Percentiles rank a stretch among this genome's conserved stretches.
These are phyloP conservation scores for Coemansia sp. DNA, from an alignment of 192 early-diverging fungal species.

Conservation along the genomic window DNA sequence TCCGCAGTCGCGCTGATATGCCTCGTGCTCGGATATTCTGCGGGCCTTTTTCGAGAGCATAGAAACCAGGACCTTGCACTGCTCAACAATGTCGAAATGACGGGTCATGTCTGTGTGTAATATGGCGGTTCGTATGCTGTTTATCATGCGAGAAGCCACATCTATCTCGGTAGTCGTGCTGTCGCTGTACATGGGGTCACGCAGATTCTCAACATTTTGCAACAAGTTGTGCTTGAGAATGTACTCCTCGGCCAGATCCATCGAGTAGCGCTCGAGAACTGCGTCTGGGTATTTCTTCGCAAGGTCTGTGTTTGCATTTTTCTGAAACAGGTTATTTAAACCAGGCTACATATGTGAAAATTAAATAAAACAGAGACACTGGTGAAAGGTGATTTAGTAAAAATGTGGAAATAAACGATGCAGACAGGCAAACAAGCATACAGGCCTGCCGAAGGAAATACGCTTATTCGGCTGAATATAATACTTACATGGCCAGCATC, in stretches of 20 bases:
- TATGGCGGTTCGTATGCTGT: slow-evolving; percentile 63
- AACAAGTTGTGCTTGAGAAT: slow-evolving; percentile 75
- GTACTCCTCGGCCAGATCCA: slow-evolving; percentile 73
- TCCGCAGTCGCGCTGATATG: slow-evolving; percentile 20
- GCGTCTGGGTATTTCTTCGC: slow-evolving; percentile 79
- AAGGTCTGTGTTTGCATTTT: slow-evolving; percentile 79
- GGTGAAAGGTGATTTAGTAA: neutral
- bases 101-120: slow-evolving; percentile 90
- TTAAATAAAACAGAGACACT: neutral
- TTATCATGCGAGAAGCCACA: slow-evolving; percentile 49
- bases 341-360: slow-evolving; percentile 67
- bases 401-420: neutral
- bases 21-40: slow-evolving; percentile 35
- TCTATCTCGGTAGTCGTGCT: slow-evolving; percentile 52
- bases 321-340: slow-evolving; percentile 88
- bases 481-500: slow-evolving; percentile 80
- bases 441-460: slow-evolving; percentile 1
- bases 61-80: slow-evolving; percentile 53
- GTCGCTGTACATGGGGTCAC: slow-evolving; percentile 54
- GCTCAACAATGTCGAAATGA: slow-evolving; percentile 73
- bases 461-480: neutral
- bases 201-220: slow-evolving; percentile 57
- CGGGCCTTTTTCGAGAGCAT: slow-evolving; percentile 48
- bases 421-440: neutral
- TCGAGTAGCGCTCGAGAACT: slow-evolving; percentile 86